Conservation (phyloP, 78 protist genomes). For the Dictyostelium brefeldianum region DNA sequence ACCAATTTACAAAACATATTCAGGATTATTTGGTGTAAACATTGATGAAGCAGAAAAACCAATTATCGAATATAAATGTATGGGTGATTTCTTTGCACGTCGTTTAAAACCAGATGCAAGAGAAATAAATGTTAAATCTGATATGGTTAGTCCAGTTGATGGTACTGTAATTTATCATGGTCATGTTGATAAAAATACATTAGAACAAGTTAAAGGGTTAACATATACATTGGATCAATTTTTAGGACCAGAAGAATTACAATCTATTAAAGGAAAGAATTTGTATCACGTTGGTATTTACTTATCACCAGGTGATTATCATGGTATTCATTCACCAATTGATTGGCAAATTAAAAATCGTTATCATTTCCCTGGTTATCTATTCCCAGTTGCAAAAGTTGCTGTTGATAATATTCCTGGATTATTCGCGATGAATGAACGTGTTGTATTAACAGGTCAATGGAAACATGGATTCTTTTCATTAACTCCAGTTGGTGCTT, state of each 20-base stretch:
- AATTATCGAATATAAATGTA: conserved; percentile 21
- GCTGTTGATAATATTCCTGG: conserved; percentile 73
- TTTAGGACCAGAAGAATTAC: conserved; percentile 45
- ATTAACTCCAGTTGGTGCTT: conserved; percentile 81
- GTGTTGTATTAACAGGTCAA: conserved; percentile 72
- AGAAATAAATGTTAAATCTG: not conserved
- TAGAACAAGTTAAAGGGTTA: conserved; percentile 86
- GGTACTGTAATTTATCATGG: conserved; percentile 80
- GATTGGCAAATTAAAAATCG: conserved; percentile 74
- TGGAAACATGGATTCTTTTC: conserved; percentile 84
- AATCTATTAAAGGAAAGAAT: conserved; percentile 42
- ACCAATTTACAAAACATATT: conserved; percentile 45
- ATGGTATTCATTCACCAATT: conserved; percentile 81
- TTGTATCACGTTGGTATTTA: conserved; percentile 78
- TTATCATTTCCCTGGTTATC: conserved; percentile 82
- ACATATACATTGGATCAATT: conserved; percentile 50
- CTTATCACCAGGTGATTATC: conserved; percentile 86
- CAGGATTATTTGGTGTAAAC: conserved; percentile 55
- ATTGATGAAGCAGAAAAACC: conserved; percentile 74
- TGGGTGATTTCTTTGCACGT: conserved; percentile 69
- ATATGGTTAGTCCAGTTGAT: conserved; percentile 76
- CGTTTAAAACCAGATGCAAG: conserved; percentile 48
- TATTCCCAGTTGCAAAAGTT: conserved; percentile 80
- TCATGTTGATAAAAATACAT: conserved; percentile 15
- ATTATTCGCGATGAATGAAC: conserved; percentile 79